A percentile compares a stretch with the other conserved stretches of the same genome.
Conservation (phyloP, 2,329 filamentous ascomycete genomes). For the Magnaporthiopsis incrustans region DNA sequence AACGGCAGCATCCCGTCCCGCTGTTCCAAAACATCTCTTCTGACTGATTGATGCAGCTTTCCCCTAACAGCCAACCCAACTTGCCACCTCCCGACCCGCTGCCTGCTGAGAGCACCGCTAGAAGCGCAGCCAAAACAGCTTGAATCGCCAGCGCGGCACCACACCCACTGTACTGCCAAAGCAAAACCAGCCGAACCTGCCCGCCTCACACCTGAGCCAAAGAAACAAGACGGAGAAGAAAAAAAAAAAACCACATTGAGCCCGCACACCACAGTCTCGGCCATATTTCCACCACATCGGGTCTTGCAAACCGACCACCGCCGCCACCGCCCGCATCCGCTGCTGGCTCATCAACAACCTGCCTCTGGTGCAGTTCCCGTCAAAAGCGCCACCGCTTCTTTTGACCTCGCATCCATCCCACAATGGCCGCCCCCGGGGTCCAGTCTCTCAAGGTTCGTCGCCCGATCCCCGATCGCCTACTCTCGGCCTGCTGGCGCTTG, state of each 20-base stretch:
- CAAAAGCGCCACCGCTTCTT: background rate
- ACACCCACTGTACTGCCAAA: background rate
- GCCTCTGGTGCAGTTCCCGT: background rate
- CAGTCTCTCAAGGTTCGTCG: conserved; percentile 79
- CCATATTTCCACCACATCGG: background rate
- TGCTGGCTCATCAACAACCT: background rate
- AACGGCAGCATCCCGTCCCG: conserved; percentile 30
- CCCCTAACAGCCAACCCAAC: conserved; percentile 19
- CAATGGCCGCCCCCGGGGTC: conserved; percentile 77
- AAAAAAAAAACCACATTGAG: background rate
- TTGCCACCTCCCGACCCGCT: background rate
- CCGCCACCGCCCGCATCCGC: background rate
- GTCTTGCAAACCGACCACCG: background rate
- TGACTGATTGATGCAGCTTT: conserved; percentile 25
- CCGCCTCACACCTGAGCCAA: background rate
- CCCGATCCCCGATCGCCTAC: background rate
- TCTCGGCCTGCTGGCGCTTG: background rate
- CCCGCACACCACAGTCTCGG: background rate
- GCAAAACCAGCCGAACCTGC: background rate
- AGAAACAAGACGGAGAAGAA: background rate
- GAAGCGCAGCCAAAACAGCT: too few species aligned
- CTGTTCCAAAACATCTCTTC: conserved; percentile 29
- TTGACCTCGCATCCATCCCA: conserved; percentile 19
- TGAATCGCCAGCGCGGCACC: background rate
- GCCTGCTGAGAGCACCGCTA: background rate